These are phyloP conservation scores for Pseudocercospora macadamiae DNA, from an alignment of 2,329 filamentous ascomycete species.

Conservation along the genomic window DNA sequence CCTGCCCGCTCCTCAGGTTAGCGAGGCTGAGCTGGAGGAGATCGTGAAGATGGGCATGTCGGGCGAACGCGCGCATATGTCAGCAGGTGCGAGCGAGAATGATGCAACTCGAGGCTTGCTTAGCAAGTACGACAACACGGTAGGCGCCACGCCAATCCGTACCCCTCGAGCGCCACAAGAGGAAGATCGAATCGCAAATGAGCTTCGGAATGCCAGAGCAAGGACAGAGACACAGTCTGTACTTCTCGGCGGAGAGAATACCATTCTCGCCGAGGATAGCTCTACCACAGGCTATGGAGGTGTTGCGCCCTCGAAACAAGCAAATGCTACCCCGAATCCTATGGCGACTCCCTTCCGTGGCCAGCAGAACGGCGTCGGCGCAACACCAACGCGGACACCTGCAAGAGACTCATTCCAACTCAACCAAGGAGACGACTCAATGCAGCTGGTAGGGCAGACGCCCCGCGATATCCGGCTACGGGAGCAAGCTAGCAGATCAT, in stretches of 20 bases:
- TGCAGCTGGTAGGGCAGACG: conserved; percentile 72
- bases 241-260: conserved; percentile 90
- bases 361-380: conserved; percentile 61
- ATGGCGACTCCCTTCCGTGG: conserved; percentile 82
- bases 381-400: conserved; percentile 83
- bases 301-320: conserved; percentile 76
- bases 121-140: conserved; percentile 81
- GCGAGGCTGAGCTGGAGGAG: conserved; percentile 89
- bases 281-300: conserved; percentile 88
- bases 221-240: conserved; percentile 93
- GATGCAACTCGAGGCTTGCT: conserved; percentile 82
- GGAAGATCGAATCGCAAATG: conserved; percentile 94
- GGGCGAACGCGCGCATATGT: conserved; percentile 78
- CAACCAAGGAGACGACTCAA: conserved; percentile 70
- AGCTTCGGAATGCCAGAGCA: conserved; percentile 90
- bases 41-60: conserved; percentile 99
- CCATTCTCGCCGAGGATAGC: conserved; percentile 77
- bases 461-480: conserved; percentile 74
- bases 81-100: conserved; percentile 78
- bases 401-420: conserved; percentile 78
- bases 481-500: conserved; percentile 68
- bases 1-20: conserved; percentile 86
- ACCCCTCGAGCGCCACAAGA: conserved; percentile 89
- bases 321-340: conserved; percentile 90
- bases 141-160: conserved; percentile 82